phyloP scores from a whole-genome alignment of 371 early-diverging fungal genomes.

The Zancudomyces culisetae region DNA sequence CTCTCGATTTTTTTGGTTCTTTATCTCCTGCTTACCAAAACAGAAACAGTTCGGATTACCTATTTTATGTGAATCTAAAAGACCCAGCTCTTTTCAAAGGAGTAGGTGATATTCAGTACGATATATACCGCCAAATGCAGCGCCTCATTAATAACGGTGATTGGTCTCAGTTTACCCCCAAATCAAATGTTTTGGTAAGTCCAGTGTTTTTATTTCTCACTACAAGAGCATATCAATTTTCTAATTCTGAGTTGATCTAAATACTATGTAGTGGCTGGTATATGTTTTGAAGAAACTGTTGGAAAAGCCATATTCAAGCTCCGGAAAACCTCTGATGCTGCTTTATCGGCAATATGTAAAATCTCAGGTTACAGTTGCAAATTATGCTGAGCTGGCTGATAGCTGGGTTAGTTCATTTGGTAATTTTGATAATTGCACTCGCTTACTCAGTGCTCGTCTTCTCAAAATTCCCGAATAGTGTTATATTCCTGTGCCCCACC shows the following conservation, averaged over 20 bases:
- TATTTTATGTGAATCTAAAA: conserved; percentile 23
- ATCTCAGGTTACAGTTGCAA: too few relatives aligned
- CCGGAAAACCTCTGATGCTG: too few relatives aligned
- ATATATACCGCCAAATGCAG: conserved; percentile 56
- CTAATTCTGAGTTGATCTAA: conserved; percentile 10
- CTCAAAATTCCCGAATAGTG: background rate
- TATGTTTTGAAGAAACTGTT: conserved; percentile 5
- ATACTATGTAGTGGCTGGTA: conserved; percentile 13
- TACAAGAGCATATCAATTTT: conserved; percentile 2
- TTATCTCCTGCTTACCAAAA: background rate
- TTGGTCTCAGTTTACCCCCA: conserved; percentile 18
- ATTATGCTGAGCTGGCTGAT: background rate
- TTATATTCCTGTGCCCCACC: too few relatives aligned
- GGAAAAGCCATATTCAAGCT: too few relatives aligned
- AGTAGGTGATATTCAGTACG: conserved; percentile 52
- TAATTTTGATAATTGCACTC: background rate
- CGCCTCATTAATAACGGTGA: conserved; percentile 14
- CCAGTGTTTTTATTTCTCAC: conserved; percentile 11
- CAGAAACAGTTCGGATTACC: conserved; percentile 12
- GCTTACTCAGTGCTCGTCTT: background rate
- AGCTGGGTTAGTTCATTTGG: background rate
- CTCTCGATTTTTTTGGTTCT: background rate
- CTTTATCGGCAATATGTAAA: too few relatives aligned
- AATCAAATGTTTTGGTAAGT: conserved; percentile 19
- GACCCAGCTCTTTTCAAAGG: conserved; percentile 47